phyloP scores from a whole-genome alignment of 1,284 basidiomycete species.

The Polyporus tsugae region DNA sequence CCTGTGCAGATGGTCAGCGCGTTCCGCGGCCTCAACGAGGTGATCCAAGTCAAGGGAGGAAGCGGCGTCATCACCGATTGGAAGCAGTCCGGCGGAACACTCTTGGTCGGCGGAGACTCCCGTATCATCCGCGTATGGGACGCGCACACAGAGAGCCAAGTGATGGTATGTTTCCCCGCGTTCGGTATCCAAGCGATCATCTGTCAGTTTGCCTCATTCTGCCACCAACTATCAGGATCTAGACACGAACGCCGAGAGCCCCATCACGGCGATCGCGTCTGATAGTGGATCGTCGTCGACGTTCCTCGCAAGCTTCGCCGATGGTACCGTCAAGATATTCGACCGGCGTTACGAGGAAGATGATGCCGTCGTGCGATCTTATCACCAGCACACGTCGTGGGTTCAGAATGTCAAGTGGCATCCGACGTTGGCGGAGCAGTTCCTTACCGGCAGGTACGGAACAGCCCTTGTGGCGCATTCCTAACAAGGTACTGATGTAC shows the following conservation, averaged over 20 bases:
- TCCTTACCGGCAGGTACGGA: constrained; percentile 88
- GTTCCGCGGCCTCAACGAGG: constrained; percentile 89
- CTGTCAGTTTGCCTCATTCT: constrained; percentile 22
- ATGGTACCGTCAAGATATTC: constrained; percentile 91
- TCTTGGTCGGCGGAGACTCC: constrained; percentile 93
- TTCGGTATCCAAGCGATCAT: constrained; percentile 2
- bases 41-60: constrained; percentile 76
- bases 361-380: constrained; percentile 85
- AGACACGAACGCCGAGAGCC: constrained; percentile 89
- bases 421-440: constrained; percentile 74
- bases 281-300: constrained; percentile 83
- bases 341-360: constrained; percentile 90
- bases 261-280: constrained; percentile 86
- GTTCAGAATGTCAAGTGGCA: constrained; percentile 93
- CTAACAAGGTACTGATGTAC: constrained; percentile 8
- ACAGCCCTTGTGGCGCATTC: not conserved
- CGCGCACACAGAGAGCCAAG: constrained; percentile 88
- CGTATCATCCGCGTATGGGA: constrained; percentile 94
- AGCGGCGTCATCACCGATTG: constrained; percentile 92
- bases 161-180: constrained; percentile 65
- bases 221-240: constrained; percentile 65
- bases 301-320: constrained; percentile 93
- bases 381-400: constrained; percentile 89
- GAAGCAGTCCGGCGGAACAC: constrained; percentile 89
- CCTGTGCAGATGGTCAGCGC: constrained; percentile 90